Base-by-base conservation (phyloP, 148 eudicot species). In the Spergularia bocconei region DNA sequence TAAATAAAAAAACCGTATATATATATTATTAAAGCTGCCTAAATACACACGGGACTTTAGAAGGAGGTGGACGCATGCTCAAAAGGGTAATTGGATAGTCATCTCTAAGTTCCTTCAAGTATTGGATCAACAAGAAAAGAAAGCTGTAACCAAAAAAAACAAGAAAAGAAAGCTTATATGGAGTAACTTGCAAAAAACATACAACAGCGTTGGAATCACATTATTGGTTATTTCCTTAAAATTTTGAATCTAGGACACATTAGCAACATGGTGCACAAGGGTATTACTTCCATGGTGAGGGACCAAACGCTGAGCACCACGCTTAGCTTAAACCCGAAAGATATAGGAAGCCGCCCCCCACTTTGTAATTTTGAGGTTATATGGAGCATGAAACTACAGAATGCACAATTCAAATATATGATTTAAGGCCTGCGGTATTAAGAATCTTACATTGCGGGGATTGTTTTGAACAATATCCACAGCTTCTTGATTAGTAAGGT, bases 401-500 rank as follows among this genome's bases (percentile, higher is more conserved):
- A 44, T 63, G 16, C 1, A 61, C 9, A 29, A 1, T 11, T 23
- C 11, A 23, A 29, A 59, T 15, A 15, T 19, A 19, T 29, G 20
- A 6, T 13, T 7, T 4, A 16, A 15, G 44, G 38, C 52, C 38
- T 0, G 63, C 7, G 65, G 29, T 62, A 75, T 75, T 58, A 63
- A 51, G 57, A 71, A 63, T 19, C 92, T 88, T 87, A 90, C 94
- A 25, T 74, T 88, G 29, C 75, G 88, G 10, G 86, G 88, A 76
- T 85, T 85, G 75, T 82, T 88, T 82, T 85, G 94, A 67, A 92
- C 92, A 48, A 90, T 75, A 85, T 88, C 86, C 62, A 88, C 91
- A 19, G 97, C 97, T 79, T 89, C 93, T 72, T 91, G 91, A 85
- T 91, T 89, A 81, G 75, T 87, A 61, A 91, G 86, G 83, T 91